These are phyloP conservation scores for Fusarium praegraminearum DNA, from an alignment of 2,329 filamentous ascomycete genomes.

Conservation along the genomic window DNA sequence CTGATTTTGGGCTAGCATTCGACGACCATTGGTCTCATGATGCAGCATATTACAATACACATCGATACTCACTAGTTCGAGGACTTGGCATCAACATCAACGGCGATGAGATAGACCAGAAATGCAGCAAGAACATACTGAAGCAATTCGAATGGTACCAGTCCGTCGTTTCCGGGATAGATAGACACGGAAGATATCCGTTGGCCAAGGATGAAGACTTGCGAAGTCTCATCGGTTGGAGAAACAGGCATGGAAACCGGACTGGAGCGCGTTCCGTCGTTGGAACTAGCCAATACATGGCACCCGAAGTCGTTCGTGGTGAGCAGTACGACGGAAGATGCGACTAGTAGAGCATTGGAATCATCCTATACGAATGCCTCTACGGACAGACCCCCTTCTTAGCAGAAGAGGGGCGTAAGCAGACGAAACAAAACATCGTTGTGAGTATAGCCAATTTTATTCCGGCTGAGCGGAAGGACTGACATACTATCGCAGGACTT, in stretches of 20 bases:
- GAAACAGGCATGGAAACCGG: conserved; percentile 75
- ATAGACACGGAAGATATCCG: conserved; percentile 52
- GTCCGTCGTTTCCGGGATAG: conserved; percentile 48
- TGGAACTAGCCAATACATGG: conserved; percentile 98
- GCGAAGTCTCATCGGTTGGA: conserved; percentile 71
- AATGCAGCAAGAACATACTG: conserved; percentile 59
- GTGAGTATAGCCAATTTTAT: conserved; percentile 59
- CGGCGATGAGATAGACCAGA: conserved; percentile 78
- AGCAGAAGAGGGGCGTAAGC: conserved; percentile 78
- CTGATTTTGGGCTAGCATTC: conserved; percentile 95
- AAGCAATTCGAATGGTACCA: conserved; percentile 52
- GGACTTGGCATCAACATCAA: conserved; percentile 79
- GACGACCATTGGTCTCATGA: conserved; percentile 96
- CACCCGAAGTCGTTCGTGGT: conserved; percentile 88
- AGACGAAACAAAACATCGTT: conserved; percentile 88
- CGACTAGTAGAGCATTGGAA: conserved; percentile 96
- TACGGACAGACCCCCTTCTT: conserved; percentile 94
- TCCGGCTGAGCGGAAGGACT: background rate
- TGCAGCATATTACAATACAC: conserved; percentile 84
- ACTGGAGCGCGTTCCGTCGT: conserved; percentile 86
- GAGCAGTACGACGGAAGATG: conserved; percentile 90
- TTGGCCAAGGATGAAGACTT: conserved; percentile 48
- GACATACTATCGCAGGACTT: conserved; percentile 69
- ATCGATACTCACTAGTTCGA: conserved; percentile 82
- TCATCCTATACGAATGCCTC: conserved; percentile 94